A percentile compares a stretch with the other conserved stretches of the same genome.
phyloP scores from a whole-genome alignment of 768 basidiomycete species.

The Leccinellum albellum region DNA sequence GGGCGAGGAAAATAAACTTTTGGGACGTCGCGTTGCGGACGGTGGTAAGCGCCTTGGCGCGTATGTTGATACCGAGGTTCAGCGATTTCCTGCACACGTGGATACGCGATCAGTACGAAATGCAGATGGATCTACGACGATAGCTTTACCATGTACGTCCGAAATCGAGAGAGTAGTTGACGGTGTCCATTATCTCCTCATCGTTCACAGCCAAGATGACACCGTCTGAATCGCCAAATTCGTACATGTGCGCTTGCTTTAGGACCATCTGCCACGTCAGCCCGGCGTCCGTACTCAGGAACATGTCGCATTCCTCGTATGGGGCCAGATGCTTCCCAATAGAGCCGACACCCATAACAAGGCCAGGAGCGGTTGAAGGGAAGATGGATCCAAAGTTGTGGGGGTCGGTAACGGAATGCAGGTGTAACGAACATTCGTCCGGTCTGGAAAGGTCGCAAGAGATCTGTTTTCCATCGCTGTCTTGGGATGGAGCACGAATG shows the following conservation, averaged over 20 bases:
- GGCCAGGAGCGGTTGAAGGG: conserved; percentile 90
- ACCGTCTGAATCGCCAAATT: conserved; percentile 89
- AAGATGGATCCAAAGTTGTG: conserved; percentile 95
- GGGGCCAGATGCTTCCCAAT: conserved; percentile 63
- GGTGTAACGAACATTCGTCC: conserved; percentile 75
- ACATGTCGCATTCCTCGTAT: conserved; percentile 90
- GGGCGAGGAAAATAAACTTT: conserved; percentile 88
- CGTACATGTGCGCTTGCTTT: conserved; percentile 83
- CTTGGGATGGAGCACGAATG: conserved; percentile 53
- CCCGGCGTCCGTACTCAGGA: conserved; percentile 87
- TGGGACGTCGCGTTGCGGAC: too few relatives aligned
- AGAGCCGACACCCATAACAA: conserved; percentile 93
- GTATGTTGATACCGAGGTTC: too few relatives aligned
- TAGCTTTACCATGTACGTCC: conserved; percentile 74
- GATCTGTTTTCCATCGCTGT: conserved; percentile 59
- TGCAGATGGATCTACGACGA: background rate
- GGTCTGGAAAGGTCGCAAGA: conserved; percentile 55
- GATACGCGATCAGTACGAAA: too few relatives aligned
- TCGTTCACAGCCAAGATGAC: conserved; percentile 82
- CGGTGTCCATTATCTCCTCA: conserved; percentile 64
- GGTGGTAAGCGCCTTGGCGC: too few relatives aligned
- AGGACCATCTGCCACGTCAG: conserved; percentile 78
- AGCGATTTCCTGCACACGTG: too few relatives aligned
- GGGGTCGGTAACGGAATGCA: conserved; percentile 88
- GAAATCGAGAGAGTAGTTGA: conserved; percentile 79